A percentile compares a stretch with the other conserved stretches of the same genome.
Conservation (phyloP, 768 basidiomycete genomes). For the Serendipita sp. region DNA sequence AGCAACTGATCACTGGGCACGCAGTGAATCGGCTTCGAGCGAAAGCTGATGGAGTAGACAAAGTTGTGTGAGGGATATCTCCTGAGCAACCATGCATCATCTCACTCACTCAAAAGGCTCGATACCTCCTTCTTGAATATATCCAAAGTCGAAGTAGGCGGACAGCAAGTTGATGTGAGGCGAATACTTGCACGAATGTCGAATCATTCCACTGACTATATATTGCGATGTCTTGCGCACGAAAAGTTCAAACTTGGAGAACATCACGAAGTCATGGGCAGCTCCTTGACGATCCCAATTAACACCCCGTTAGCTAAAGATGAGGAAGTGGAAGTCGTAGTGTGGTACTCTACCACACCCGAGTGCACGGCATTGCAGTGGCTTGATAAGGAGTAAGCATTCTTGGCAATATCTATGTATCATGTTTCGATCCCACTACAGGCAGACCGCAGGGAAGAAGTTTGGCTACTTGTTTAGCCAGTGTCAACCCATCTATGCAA, state of each 20-base stretch:
- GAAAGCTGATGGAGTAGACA: conserved; percentile 32
- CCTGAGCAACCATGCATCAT: not conserved
- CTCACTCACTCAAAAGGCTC: conserved; percentile 27
- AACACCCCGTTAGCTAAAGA: conserved; percentile 27
- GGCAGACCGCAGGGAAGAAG: conserved; percentile 72
- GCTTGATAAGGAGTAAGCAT: conserved; percentile 55
- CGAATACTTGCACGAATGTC: not conserved
- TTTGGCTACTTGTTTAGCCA: conserved; percentile 86
- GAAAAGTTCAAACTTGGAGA: conserved; percentile 36
- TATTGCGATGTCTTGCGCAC: not conserved
- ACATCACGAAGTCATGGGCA: conserved; percentile 59
- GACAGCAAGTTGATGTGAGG: conserved; percentile 27
- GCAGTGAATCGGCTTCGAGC: conserved; percentile 47
- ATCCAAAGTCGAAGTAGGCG: conserved; percentile 34
- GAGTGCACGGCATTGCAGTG: conserved; percentile 70
- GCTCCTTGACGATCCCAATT: conserved; percentile 49
- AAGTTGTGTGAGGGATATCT: conserved; percentile 37
- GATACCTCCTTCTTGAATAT: conserved; percentile 63
- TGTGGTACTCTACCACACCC: conserved; percentile 59
- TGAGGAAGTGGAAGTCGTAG: conserved; percentile 27
- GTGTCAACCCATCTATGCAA: conserved; percentile 81
- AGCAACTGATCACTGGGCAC: conserved; percentile 43
- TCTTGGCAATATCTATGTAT: conserved; percentile 5
- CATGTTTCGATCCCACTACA: conserved; percentile 16
- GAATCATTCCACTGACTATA: not conserved